phyloP scores from a whole-genome alignment of 441 rosid genomes.

The Corymbia calophylla region DNA sequence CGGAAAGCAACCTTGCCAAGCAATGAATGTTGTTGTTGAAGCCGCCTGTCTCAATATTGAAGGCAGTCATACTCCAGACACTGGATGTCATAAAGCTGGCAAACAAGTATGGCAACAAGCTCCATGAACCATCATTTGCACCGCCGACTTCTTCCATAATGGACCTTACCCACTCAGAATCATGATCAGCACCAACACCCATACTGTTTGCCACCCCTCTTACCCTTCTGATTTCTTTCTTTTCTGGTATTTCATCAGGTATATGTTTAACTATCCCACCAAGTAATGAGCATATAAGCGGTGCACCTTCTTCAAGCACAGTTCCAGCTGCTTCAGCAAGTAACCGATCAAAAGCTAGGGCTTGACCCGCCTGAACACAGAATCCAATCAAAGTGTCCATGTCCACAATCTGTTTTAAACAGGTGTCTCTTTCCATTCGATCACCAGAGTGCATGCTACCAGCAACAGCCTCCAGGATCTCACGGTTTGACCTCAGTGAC shows the following conservation, averaged over 20 bases:
- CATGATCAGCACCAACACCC: slow-evolving; percentile 65
- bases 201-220: slow-evolving; percentile 67
- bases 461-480: slow-evolving; percentile 80
- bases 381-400: slow-evolving; percentile 92
- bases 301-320: slow-evolving; percentile 84
- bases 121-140: slow-evolving; percentile 93
- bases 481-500: slow-evolving; percentile 83
- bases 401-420: slow-evolving; percentile 80
- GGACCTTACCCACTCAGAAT: slow-evolving; percentile 90
- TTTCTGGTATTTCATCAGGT: slow-evolving; percentile 86
- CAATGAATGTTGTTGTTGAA: slow-evolving; percentile 95
- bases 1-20: slow-evolving; percentile 65
- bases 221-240: slow-evolving; percentile 78
- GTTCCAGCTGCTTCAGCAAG: slow-evolving; percentile 91
- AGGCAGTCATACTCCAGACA: slow-evolving; percentile 87
- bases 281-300: slow-evolving; percentile 77
- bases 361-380: slow-evolving; percentile 97
- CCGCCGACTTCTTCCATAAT: slow-evolving; percentile 94
- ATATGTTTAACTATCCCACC: slow-evolving; percentile 70
- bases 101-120: slow-evolving; percentile 86
- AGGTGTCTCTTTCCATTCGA: slow-evolving; percentile 76
- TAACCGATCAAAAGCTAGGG: slow-evolving; percentile 89
- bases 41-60: slow-evolving; percentile 93
- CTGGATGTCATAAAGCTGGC: slow-evolving; percentile 86
- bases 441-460: slow-evolving; percentile 97